Evolutionary conservation across 305 asterid genomes (phyloP).

Genomic region (Fraxinus latifolia): DNA sequence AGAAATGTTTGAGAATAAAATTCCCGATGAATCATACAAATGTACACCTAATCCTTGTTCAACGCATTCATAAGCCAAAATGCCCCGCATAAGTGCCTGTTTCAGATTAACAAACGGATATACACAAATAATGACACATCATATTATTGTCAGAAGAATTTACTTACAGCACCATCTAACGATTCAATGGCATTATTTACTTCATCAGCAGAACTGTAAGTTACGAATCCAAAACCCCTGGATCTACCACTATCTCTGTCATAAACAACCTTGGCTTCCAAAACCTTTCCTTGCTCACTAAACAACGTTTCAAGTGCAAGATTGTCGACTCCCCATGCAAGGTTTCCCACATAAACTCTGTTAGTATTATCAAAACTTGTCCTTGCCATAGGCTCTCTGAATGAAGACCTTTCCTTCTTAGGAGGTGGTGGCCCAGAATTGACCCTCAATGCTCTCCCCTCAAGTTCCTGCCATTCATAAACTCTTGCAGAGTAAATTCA

Average conservation of each 20-base stretch:
- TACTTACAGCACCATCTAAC: constrained; percentile 75
- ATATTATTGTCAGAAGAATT: background rate
- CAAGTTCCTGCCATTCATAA: constrained; percentile 51
- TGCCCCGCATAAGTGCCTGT: background rate
- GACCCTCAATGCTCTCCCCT: constrained; percentile 72
- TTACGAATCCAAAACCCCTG: constrained; percentile 89
- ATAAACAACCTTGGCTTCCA: constrained; percentile 79
- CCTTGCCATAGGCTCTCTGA: constrained; percentile 44
- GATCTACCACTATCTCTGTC: constrained; percentile 88
- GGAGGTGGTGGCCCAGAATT: constrained; percentile 61
- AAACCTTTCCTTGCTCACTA: constrained; percentile 73
- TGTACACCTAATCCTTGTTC: background rate
- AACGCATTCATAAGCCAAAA: background rate
- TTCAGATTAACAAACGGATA: background rate
- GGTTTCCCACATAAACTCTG: constrained; percentile 76
- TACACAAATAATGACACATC: background rate
- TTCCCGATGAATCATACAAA: background rate
- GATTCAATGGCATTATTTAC: constrained; percentile 57
- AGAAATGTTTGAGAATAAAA: background rate
- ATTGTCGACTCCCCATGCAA: constrained; percentile 81
- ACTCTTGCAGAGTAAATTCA: constrained; percentile 5
- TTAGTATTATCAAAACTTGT: constrained; percentile 36
- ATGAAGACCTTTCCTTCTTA: constrained; percentile 51
- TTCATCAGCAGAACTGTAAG: constrained; percentile 67
- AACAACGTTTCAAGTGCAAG: constrained; percentile 67